Conservation (phyloP, 2,329 filamentous ascomycete species). For the Aspergillus sp. region DNA sequence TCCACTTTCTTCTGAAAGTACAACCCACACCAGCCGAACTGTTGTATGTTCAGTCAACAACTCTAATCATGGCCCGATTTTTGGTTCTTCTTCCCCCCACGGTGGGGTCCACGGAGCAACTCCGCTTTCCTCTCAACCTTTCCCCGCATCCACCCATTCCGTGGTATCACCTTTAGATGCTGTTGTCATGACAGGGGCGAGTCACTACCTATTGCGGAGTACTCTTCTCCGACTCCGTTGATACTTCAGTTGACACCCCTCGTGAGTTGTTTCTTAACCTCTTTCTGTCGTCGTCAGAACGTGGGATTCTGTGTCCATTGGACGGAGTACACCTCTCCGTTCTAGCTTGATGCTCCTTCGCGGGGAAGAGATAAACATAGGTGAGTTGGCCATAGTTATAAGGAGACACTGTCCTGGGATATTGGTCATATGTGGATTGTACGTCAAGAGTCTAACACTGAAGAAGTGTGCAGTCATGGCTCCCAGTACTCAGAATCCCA, state of each 20-base stretch:
- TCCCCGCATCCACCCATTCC: constrained; percentile 4
- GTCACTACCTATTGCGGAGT: too few species aligned
- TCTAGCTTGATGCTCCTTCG: not conserved
- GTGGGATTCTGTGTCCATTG: not conserved
- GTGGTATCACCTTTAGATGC: not conserved
- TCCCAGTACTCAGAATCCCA: constrained; percentile 14
- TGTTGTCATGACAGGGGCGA: too few species aligned
- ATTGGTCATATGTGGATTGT: not conserved
- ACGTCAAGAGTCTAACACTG: not conserved
- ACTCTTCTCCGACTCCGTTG: too few species aligned
- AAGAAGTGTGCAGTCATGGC: constrained; percentile 18
- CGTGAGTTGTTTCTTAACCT: too few species aligned
- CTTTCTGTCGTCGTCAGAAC: not conserved
- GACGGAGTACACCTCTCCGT: constrained; percentile 12
- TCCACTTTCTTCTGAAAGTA: not conserved
- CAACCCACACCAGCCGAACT: not conserved
- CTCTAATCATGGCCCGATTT: not conserved
- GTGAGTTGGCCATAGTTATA: not conserved
- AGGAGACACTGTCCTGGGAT: not conserved
- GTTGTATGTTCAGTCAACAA: not conserved
- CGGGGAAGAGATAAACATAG: not conserved
- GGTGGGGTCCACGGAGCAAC: not conserved
- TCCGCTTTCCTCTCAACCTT: not conserved
- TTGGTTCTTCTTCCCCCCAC: too few species aligned
- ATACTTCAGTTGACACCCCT: too few species aligned